A percentile compares a stretch with the other conserved stretches of the same genome.
These are phyloP conservation scores for Cicer yamashitae DNA, from an alignment of 306 rosid genomes.

Conservation along the genomic window DNA sequence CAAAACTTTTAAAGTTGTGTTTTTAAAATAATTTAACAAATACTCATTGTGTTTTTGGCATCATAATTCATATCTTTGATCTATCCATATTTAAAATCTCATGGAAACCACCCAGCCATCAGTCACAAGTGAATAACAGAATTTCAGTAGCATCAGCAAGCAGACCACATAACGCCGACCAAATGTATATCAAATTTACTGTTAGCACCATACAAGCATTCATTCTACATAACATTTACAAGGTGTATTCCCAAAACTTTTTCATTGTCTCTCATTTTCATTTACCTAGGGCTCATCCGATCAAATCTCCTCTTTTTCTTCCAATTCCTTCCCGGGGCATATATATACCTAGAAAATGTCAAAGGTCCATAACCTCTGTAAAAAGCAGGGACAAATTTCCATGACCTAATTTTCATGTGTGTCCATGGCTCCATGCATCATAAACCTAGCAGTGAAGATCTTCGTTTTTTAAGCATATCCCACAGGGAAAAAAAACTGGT, in stretches of 20 bases:
- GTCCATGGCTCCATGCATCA: slow-evolving; percentile 3
- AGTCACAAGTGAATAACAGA: slow-evolving; percentile 20
- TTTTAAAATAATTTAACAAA: background rate
- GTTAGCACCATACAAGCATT: slow-evolving; percentile 15
- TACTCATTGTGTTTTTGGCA: slow-evolving; percentile 12
- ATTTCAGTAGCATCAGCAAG: slow-evolving; percentile 24
- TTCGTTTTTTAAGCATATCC: slow-evolving; percentile 26
- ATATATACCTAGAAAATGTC: background rate
- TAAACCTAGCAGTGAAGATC: background rate
- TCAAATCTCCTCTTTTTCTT: slow-evolving; percentile 4
- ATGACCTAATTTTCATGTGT: slow-evolving; percentile 6
- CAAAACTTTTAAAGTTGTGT: background rate
- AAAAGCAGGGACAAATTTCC: slow-evolving; percentile 17
- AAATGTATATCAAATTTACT: background rate
- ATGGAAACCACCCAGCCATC: slow-evolving; percentile 31
- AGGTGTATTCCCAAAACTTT: slow-evolving; percentile 13
- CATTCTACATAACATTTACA: slow-evolving; percentile 16
- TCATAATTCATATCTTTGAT: slow-evolving; percentile 15
- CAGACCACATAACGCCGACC: slow-evolving; percentile 18
- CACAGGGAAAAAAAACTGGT: background rate
- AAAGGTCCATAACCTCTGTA: slow-evolving; percentile 6
- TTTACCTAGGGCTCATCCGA: slow-evolving; percentile 20
- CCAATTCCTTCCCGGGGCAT: background rate
- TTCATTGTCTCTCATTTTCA: slow-evolving; percentile 1
- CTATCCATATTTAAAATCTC: slow-evolving; percentile 30